Conservation (phyloP, 768 basidiomycete genomes). For the Leccinellum albellum region DNA sequence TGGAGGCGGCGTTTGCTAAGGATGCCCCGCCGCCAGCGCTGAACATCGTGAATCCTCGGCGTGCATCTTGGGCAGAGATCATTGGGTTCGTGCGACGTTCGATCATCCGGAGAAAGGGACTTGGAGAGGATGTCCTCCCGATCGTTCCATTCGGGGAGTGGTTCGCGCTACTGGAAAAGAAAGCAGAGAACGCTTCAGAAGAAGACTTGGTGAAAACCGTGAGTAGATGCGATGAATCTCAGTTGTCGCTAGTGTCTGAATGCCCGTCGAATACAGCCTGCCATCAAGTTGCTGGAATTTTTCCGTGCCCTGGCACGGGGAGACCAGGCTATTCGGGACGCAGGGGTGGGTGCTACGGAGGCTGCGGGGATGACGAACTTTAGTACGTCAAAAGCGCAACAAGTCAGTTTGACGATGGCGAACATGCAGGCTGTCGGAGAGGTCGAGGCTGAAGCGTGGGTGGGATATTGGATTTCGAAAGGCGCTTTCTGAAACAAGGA, state of each 20-base stretch:
- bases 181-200: slow-evolving; percentile 14
- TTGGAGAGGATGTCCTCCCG: slow-evolving; percentile 15
- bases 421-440: slow-evolving; percentile 24
- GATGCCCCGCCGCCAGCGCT: slow-evolving; percentile 21
- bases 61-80: slow-evolving; percentile 31
- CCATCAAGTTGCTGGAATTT: slow-evolving; percentile 33
- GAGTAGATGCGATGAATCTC: slow-evolving; percentile 6
- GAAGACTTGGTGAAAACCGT: slow-evolving; percentile 33
- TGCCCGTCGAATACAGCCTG: slow-evolving; percentile 23
- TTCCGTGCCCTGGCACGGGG: slow-evolving; percentile 24
- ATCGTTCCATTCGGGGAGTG: slow-evolving; percentile 35
- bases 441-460: slow-evolving; percentile 24
- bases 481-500: neutral
- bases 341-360: slow-evolving; percentile 1
- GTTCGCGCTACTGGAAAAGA: slow-evolving; percentile 28
- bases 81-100: slow-evolving; percentile 24
- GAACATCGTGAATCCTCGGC: slow-evolving; percentile 39
- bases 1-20: slow-evolving; percentile 26
- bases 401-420: slow-evolving; percentile 22
- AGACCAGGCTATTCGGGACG: slow-evolving; percentile 8
- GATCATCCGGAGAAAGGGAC: slow-evolving; percentile 10
- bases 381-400: slow-evolving; percentile 9
- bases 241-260: neutral
- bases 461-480: slow-evolving; percentile 11
- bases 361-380: slow-evolving; percentile 22